phyloP scores from a whole-genome alignment of 768 basidiomycete species.

The Chalciporus sphaerocephalus region DNA sequence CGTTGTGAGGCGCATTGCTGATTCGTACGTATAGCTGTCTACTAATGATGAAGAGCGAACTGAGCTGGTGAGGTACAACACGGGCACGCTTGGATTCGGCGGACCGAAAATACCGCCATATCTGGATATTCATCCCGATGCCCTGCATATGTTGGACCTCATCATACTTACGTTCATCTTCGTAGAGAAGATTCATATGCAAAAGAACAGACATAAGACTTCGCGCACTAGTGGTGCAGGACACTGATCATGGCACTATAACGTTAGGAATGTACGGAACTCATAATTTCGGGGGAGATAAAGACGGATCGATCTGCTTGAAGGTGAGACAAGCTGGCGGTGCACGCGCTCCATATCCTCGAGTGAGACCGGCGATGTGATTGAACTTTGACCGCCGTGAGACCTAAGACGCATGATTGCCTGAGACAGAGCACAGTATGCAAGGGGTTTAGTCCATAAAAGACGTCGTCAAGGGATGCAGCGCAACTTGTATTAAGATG shows the following conservation, averaged over 20 bases:
- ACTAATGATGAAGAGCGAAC: conserved; percentile 10
- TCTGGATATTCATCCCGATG: conserved; percentile 17
- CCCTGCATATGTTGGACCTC: conserved; percentile 21
- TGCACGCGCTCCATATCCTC: no score
- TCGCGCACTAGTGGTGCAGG: background rate
- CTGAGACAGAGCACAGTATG: no score
- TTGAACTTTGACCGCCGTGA: no score
- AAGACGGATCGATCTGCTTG: no score
- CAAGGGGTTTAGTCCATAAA: background rate
- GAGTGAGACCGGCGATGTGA: no score
- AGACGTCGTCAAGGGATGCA: background rate
- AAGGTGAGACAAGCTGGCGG: no score
- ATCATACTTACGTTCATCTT: conserved; percentile 25
- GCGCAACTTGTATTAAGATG: background rate
- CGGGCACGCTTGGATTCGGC: conserved; percentile 14
- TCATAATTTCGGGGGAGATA: no score
- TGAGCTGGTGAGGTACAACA: conserved; percentile 18
- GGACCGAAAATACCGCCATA: conserved; percentile 8
- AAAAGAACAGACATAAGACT: conserved; percentile 2
- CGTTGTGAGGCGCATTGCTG: no score
- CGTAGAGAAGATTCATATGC: conserved; percentile 22
- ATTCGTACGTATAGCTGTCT: conserved; percentile 9
- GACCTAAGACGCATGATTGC: no score
- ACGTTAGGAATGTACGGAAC: no score
- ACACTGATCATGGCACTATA: background rate